Conservation (phyloP, 2,329 filamentous ascomycete genomes). For the Myriosclerotinia curreyana region DNA sequence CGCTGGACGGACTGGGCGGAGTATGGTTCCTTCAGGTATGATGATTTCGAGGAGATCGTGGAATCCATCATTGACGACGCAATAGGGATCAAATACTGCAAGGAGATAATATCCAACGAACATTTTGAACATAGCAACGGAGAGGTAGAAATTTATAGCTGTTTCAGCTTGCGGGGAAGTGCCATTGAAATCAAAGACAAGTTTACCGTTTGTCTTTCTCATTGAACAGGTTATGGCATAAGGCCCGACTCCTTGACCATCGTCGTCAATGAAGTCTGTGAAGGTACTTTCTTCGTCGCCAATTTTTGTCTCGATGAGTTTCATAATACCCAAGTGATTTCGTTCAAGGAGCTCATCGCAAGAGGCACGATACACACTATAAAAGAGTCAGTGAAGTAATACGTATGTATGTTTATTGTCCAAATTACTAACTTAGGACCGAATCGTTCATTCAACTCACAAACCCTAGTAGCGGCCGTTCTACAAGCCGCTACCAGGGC, state of each 20-base stretch:
- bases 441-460: conserved; percentile 14
- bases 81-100: conserved; percentile 4
- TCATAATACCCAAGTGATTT: conserved; percentile 8
- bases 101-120: conserved; percentile 13
- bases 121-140: conserved; percentile 14
- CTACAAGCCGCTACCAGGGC: conserved; percentile 17
- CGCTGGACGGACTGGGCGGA: conserved; percentile 3
- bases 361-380: conserved; percentile 13
- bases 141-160: conserved; percentile 18
- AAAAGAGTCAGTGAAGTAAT: background rate
- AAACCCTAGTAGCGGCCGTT: conserved; percentile 10
- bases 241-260: conserved; percentile 12
- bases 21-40: conserved; percentile 7
- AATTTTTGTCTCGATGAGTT: conserved; percentile 15
- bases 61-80: conserved; percentile 8
- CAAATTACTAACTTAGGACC: background rate
- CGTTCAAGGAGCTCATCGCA: conserved; percentile 9
- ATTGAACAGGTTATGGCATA: conserved; percentile 11
- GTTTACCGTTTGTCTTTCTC: conserved; percentile 10
- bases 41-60: conserved; percentile 11
- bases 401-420: background rate
- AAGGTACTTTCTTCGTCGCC: conserved; percentile 8
- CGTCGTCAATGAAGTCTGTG: conserved; percentile 7
- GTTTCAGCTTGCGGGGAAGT: conserved; percentile 15
- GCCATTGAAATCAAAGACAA: conserved; percentile 9